Conservation (phyloP, 1,284 basidiomycete species). For the Butyriboletus appendiculatus region DNA sequence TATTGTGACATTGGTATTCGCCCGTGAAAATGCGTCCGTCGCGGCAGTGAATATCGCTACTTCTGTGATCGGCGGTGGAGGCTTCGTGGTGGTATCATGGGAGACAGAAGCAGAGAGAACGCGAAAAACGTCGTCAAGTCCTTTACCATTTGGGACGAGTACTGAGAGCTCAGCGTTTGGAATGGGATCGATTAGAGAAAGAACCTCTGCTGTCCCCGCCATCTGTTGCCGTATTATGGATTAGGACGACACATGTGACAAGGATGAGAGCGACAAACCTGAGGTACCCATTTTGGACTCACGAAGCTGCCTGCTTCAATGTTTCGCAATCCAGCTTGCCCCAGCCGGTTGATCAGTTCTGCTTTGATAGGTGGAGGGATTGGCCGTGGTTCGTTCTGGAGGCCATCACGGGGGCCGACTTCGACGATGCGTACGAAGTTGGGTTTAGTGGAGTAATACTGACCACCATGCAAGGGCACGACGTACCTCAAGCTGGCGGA, state of each 20-base stretch:
- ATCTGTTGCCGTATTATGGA: slow-evolving; percentile 52
- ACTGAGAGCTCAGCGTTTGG: slow-evolving; percentile 75
- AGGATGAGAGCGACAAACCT: slow-evolving; percentile 51
- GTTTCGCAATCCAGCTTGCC: slow-evolving; percentile 64
- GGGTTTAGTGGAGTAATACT: slow-evolving; percentile 14
- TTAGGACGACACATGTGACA: not conserved
- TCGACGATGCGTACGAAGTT: slow-evolving; percentile 69
- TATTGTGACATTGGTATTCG: slow-evolving; percentile 84
- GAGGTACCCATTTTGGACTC: slow-evolving; percentile 91
- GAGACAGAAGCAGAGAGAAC: slow-evolving; percentile 45
- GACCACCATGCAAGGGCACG: not conserved
- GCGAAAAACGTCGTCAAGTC: slow-evolving; percentile 67
- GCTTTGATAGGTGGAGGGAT: slow-evolving; percentile 79
- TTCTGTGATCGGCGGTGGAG: slow-evolving; percentile 69
- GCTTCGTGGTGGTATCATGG: slow-evolving; percentile 24
- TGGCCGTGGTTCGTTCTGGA: slow-evolving; percentile 86
- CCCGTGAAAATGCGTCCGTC: slow-evolving; percentile 83
- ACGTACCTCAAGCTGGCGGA: not conserved
- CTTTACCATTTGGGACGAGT: slow-evolving; percentile 84
- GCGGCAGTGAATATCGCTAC: slow-evolving; percentile 91
- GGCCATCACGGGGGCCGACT: slow-evolving; percentile 89
- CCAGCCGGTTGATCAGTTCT: slow-evolving; percentile 79
- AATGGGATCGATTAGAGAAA: slow-evolving; percentile 55
- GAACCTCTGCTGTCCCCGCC: slow-evolving; percentile 80
- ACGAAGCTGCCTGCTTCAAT: slow-evolving; percentile 95